These are phyloP conservation scores for Termitomyces sp. DNA, from an alignment of 768 basidiomycete species.

Conservation along the genomic window DNA sequence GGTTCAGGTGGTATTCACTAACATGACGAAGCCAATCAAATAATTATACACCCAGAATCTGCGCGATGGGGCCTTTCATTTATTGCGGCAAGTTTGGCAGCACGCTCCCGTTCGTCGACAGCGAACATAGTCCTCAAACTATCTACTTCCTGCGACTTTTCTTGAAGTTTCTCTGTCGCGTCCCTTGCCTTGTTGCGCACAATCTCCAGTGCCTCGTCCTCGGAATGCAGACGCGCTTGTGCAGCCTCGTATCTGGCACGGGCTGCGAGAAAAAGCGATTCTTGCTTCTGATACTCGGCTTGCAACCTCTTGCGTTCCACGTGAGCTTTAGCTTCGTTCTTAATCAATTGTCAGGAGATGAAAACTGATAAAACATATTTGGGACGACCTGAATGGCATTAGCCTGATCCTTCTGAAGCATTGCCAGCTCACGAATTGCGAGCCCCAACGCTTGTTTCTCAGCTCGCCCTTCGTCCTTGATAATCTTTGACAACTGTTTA, in stretches of 20 bases:
- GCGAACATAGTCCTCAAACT: slow-evolving; percentile 56
- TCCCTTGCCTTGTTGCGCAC: slow-evolving; percentile 49
- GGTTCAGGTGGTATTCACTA: background rate
- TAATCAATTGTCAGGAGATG: background rate
- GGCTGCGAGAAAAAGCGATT: slow-evolving; percentile 55
- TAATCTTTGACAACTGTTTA: slow-evolving; percentile 60
- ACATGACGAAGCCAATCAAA: background rate
- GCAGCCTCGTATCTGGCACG: slow-evolving; percentile 54
- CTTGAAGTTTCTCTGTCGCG: slow-evolving; percentile 56
- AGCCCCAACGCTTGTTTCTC: slow-evolving; percentile 59
- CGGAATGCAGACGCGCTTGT: slow-evolving; percentile 39
- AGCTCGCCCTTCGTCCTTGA: slow-evolving; percentile 62
- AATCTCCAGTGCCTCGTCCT: slow-evolving; percentile 43
- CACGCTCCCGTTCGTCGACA: slow-evolving; percentile 68
- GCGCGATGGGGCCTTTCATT: slow-evolving; percentile 26
- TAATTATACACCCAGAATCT: slow-evolving; percentile 7
- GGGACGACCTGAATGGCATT: slow-evolving; percentile 48
- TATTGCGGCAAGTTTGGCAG: slow-evolving; percentile 40
- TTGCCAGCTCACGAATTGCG: slow-evolving; percentile 59
- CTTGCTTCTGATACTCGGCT: slow-evolving; percentile 54
- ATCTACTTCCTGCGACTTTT: slow-evolving; percentile 73
- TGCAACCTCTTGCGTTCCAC: slow-evolving; percentile 47
- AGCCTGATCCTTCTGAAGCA: slow-evolving; percentile 69
- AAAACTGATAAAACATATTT: background rate
- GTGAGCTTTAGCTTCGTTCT: slow-evolving; percentile 59